phyloP scores from a whole-genome alignment of 441 rosid genomes.

The Iberis amara region DNA sequence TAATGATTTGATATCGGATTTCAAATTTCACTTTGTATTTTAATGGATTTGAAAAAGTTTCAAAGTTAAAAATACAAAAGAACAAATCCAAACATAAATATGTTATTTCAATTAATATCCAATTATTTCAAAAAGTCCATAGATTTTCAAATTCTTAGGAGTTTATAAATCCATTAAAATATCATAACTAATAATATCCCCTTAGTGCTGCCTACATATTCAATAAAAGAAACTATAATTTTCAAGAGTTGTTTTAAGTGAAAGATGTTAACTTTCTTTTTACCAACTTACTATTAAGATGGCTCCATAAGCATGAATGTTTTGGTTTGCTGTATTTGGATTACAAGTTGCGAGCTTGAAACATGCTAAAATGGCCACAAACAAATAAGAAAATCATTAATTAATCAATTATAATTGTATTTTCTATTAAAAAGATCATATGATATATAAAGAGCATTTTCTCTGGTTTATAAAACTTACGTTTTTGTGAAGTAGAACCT shows the following conservation, averaged over 20 bases:
- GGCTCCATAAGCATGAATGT: conserved; percentile 60
- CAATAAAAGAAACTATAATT: neutral
- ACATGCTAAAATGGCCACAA: conserved; percentile 43
- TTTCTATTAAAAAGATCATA: neutral
- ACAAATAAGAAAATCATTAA: neutral
- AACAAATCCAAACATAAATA: no score
- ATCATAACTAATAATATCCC: no score
- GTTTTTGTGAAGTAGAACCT: conserved; percentile 48
- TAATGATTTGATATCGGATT: no score
- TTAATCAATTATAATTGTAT: conserved; percentile 10
- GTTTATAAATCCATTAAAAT: no score
- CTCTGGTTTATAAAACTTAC: conserved; percentile 33
- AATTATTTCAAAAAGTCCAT: no score
- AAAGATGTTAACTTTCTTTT: neutral
- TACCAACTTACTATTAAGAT: conserved; percentile 53
- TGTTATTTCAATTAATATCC: no score
- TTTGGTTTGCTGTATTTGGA: conserved; percentile 46
- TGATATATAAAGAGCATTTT: neutral
- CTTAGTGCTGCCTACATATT: conserved; percentile 44
- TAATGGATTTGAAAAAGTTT: no score
- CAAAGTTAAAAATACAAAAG: no score
- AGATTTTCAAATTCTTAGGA: no score
- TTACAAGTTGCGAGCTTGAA: conserved; percentile 56
- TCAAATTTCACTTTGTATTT: no score
- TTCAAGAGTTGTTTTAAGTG: no score